A percentile compares a stretch with the other conserved stretches of the same genome.
Conservation (phyloP, 352 stramenopile genomes). For the Globisporangium nodosum region DNA sequence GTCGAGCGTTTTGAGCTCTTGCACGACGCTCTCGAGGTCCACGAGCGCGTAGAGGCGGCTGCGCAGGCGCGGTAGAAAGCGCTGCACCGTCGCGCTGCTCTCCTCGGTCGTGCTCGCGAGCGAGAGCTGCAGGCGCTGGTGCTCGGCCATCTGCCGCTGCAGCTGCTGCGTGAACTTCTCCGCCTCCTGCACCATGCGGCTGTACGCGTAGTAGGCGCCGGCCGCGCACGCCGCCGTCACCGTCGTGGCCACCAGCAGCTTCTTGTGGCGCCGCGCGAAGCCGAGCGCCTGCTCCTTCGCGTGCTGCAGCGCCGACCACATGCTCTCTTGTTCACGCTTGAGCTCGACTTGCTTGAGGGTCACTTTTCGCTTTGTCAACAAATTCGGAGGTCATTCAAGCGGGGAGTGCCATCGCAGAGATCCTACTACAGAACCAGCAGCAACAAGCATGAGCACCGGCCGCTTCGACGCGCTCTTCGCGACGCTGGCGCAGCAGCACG, state of each 20-base stretch:
- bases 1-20: slow-evolving; percentile 67
- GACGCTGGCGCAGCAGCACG: slow-evolving; percentile 92
- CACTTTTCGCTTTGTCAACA: background rate
- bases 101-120: slow-evolving; percentile 70
- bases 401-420: background rate
- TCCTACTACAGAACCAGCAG: too few species aligned
- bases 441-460: slow-evolving; percentile 23
- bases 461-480: slow-evolving; percentile 86
- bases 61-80: slow-evolving; percentile 66
- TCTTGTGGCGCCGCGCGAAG: slow-evolving; percentile 68
- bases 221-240: slow-evolving; percentile 45
- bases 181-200: slow-evolving; percentile 52
- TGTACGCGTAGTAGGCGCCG: slow-evolving; percentile 67
- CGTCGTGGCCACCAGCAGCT: slow-evolving; percentile 41
- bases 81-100: slow-evolving; percentile 65
- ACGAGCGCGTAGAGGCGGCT: slow-evolving; percentile 51
- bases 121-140: slow-evolving; percentile 68
- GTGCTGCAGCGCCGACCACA: slow-evolving; percentile 72
- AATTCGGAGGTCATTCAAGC: background rate
- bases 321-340: slow-evolving; percentile 10
- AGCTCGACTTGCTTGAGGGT: background rate
- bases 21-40: slow-evolving; percentile 65
- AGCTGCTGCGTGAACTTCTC: slow-evolving; percentile 68
- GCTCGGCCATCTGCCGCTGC: slow-evolving; percentile 66
- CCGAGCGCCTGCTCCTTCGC: slow-evolving; percentile 40